Evolutionary conservation across 2,329 filamentous ascomycete genomes (phyloP), one percentile per base, ranked within the genome.

Genomic region (Phaeophleospora eucalypticola): DNA sequence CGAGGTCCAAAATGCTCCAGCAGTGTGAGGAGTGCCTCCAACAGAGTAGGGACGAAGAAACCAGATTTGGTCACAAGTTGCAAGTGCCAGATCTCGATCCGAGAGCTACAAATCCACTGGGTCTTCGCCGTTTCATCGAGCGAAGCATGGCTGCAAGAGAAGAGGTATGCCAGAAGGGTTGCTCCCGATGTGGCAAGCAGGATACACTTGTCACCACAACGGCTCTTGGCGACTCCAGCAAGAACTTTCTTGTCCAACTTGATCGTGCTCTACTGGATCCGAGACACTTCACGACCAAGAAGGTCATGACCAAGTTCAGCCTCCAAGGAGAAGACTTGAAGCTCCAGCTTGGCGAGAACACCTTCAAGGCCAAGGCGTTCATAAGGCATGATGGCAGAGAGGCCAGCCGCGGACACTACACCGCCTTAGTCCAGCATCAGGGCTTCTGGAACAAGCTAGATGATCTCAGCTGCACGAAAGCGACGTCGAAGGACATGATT

Each of bases 391-490:
- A 33, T 18, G 37, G 43, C 14, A 4, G 8, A 2, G 17, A 10
- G 12, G 14, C 43, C 15, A 29, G 10, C 4, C 10, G n/a, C 1
- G 43, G 43, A 17, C 43, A 46, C 15, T 46, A 41, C 7, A 15
- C 12, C n/a, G 24, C 32, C 4, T 21, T 39, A 14, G 18, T 35
- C 36, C 14, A 41, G 17, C 29, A 36, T 18, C 2, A 36, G 1
- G 19, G 36, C 21, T 10, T 3, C 3, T 46, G 43, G 43, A 4
- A 18, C 12, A 16, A 35, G 9, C 9, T 41, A 7, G 20, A 39
- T 14, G 52, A 49, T 15, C 24, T 29, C 7, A 12, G 12, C 24
- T 29, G 24, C 24, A 29, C 24, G 7, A 21, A 48, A 19, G 44
- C 29, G 2, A 21, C 34, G 17, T 20, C 3, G 29, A 12, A 35